Conservation (phyloP, 305 asterid species). For the Fraxinus sp. region DNA sequence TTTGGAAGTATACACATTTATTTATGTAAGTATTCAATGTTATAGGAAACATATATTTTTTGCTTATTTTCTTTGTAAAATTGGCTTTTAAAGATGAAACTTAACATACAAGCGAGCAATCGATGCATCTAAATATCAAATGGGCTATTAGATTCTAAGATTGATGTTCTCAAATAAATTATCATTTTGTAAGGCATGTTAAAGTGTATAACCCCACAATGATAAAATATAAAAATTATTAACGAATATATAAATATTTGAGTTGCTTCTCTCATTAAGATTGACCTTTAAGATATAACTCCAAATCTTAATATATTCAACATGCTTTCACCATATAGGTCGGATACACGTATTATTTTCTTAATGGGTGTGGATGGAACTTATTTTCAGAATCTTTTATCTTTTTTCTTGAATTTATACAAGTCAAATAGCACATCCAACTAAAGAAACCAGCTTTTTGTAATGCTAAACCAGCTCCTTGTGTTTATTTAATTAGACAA, state of each 20-base stretch:
- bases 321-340: not conserved
- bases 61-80: too few species aligned
- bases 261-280: too few species aligned
- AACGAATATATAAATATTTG: not conserved
- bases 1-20: not conserved
- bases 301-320: not conserved
- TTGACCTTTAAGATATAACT: too few species aligned
- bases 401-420: not conserved
- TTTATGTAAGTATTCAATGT: not conserved
- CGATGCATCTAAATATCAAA: not conserved
- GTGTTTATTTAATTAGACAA: not conserved
- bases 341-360: not conserved
- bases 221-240: too few species aligned
- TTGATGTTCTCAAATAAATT: too few species aligned
- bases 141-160: not conserved
- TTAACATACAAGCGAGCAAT: not conserved
- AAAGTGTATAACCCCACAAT: too few species aligned
- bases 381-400: not conserved
- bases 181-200: too few species aligned
- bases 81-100: too few species aligned
- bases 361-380: not conserved
- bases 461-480: not conserved
- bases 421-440: not conserved
- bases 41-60: too few species aligned
- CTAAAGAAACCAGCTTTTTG: not conserved